A percentile compares a stretch with the other conserved stretches of the same genome.
phyloP scores from a whole-genome alignment of 495 filamentous ascomycete genomes.

The Viridothelium virens region DNA sequence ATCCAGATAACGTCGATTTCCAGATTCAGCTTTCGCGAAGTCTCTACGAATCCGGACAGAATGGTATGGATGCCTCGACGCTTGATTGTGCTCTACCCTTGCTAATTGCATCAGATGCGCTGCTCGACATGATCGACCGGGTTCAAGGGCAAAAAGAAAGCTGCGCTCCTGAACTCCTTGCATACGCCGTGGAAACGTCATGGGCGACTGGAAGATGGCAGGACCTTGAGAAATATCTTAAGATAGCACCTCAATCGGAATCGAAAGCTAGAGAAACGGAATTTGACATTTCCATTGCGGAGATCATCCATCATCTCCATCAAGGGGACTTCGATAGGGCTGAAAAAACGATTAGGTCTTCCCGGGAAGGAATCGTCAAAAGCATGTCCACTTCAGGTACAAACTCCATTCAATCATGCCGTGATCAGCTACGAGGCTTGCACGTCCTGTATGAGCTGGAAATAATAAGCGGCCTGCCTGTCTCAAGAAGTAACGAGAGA shows the following conservation, averaged over 20 bases:
- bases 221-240: slow-evolving; percentile 61
- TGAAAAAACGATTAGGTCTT: slow-evolving; percentile 47
- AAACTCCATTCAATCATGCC: slow-evolving; percentile 68
- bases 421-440: slow-evolving; percentile 71
- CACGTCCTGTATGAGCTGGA: slow-evolving; percentile 86
- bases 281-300: slow-evolving; percentile 76
- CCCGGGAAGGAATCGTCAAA: slow-evolving; percentile 63
- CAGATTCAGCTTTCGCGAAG: slow-evolving; percentile 82
- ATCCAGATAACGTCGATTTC: slow-evolving; percentile 64
- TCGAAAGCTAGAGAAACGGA: slow-evolving; percentile 42
- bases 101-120: background rate
- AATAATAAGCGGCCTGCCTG: slow-evolving; percentile 53
- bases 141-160: background rate
- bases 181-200: slow-evolving; percentile 57
- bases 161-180: background rate
- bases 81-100: background rate
- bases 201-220: slow-evolving; percentile 83
- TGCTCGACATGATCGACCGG: background rate
- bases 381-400: slow-evolving; percentile 67
- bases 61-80: slow-evolving; percentile 48
- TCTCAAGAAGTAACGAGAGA: slow-evolving; percentile 37
- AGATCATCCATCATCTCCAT: slow-evolving; percentile 58
- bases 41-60: slow-evolving; percentile 83
- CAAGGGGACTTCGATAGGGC: slow-evolving; percentile 49
- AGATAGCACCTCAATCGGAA: slow-evolving; percentile 38